phyloP scores from a whole-genome alignment of 805 yeast genomes.

The Schizosaccharomyces lindneri region DNA sequence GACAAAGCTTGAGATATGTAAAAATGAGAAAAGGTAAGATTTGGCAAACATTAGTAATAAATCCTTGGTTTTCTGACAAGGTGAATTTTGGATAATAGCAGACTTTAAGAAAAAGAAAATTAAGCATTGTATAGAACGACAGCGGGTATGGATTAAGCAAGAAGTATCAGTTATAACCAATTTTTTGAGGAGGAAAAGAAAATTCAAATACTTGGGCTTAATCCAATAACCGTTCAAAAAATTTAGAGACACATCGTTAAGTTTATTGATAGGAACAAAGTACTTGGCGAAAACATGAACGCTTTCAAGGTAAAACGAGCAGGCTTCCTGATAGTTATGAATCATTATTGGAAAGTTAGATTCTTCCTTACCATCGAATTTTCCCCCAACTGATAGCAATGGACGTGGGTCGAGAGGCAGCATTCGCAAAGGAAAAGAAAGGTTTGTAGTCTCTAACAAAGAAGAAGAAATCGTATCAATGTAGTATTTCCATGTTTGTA shows the following conservation, averaged over 20 bases:
- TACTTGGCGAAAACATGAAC: neutral
- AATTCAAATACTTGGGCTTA: neutral
- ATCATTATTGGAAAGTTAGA: neutral
- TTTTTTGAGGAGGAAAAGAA: neutral
- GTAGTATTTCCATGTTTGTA: neutral
- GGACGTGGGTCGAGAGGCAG: neutral
- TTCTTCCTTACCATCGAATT: neutral
- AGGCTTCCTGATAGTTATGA: neutral
- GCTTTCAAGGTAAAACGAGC: neutral
- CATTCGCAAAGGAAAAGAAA: neutral
- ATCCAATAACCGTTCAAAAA: neutral
- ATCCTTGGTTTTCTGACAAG: neutral
- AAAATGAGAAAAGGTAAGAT: neutral
- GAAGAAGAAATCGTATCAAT: neutral
- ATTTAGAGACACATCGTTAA: neutral
- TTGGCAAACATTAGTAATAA: neutral
- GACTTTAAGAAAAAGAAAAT: neutral
- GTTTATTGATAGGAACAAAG: neutral
- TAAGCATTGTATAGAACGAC: neutral
- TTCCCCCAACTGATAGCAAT: neutral
- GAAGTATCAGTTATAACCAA: neutral
- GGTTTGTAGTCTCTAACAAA: neutral
- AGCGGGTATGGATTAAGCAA: neutral
- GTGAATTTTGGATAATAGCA: neutral
- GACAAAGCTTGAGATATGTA: neutral